These are phyloP conservation scores for Fraxinus albicans DNA, from an alignment of 305 asterid genomes.

Conservation along the genomic window DNA sequence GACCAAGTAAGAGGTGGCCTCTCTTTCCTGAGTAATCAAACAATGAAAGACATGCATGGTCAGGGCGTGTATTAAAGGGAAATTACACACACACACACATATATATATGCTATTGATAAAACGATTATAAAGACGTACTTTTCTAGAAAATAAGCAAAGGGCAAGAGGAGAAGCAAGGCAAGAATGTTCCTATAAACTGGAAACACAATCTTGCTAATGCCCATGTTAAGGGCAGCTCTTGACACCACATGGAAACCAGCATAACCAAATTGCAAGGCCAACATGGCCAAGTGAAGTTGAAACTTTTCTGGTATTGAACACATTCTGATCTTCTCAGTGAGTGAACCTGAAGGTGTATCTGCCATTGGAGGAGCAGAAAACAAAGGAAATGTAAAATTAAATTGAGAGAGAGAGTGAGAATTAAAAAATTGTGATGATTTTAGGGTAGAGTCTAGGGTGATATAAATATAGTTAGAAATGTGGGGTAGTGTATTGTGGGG, in stretches of 20 bases:
- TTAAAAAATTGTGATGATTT: slow-evolving; percentile 22
- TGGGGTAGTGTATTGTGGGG: slow-evolving; percentile 5
- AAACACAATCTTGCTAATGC: slow-evolving; percentile 13
- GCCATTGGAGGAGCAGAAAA: slow-evolving; percentile 46
- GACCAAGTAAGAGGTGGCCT: slow-evolving; percentile 77
- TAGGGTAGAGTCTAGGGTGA: slow-evolving; percentile 44
- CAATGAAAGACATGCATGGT: background rate
- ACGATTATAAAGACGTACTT: slow-evolving; percentile 44
- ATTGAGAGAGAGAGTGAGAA: background rate
- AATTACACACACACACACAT: background rate
- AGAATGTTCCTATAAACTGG: slow-evolving; percentile 12
- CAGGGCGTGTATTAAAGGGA: background rate
- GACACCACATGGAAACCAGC: slow-evolving; percentile 98
- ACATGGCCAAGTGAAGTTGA: slow-evolving; percentile 84
- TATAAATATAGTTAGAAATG: slow-evolving; percentile 53
- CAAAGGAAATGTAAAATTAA: background rate
- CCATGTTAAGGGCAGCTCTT: slow-evolving; percentile 26
- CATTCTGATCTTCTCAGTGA: slow-evolving; percentile 37
- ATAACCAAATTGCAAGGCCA: slow-evolving; percentile 87
- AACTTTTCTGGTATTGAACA: slow-evolving; percentile 74
- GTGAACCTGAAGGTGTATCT: slow-evolving; percentile 34
- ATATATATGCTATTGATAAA: background rate
- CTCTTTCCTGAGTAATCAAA: slow-evolving; percentile 65
- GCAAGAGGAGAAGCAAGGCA: slow-evolving; percentile 43
- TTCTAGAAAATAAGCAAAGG: slow-evolving; percentile 93